Base-by-base conservation (phyloP, 306 rosid species). In the Cyclanthera cordifolia region DNA sequence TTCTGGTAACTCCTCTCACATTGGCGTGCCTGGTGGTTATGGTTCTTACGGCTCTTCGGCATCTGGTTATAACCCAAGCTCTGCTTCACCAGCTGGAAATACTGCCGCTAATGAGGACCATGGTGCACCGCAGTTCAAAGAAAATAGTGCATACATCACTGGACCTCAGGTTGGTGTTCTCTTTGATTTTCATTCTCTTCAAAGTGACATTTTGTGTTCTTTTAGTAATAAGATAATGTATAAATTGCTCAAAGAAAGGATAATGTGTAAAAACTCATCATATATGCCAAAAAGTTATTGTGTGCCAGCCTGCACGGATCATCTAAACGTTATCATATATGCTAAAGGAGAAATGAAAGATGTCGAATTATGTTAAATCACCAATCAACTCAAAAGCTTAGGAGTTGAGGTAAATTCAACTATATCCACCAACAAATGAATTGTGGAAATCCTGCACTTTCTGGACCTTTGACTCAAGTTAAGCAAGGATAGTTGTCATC, bases 1-100 rank as follows among this genome's bases (percentile, higher is more conserved):
- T 81, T 78, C 90, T 4, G 86, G 87, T 61, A 90, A 83, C 80
- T 78, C 95, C 2, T 46, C 89, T 60, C 96, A 87, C 75, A 84
- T 90, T 53, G 88, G 95, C 66, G 80, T 90, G 87, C 86, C 89
- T 17, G 79, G 80, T 71, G 84, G 90, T 60, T 93, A 87, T 75
- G 94, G 99, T 15, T 83, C 85, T 27, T 90, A 87, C 82, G 95
- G 95, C 72, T 86, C 99, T 76, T 76, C 95, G 23, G 83, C 87
- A 37, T 78, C 86, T 49, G 88, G 91, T 70, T 93, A 86, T 81
- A 89, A 84, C 80, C 96, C 89, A 65, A 84, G 85, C 73, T 80
- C 96, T 71, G 85, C 83, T 39, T 78, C 86, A 39, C 75, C 80
- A 56, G 84, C 83, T 0, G 99, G 91, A 77, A 90, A 90, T 73